Conservation (phyloP, 1,284 basidiomycete genomes). For the Ustilago shanxiensis region DNA sequence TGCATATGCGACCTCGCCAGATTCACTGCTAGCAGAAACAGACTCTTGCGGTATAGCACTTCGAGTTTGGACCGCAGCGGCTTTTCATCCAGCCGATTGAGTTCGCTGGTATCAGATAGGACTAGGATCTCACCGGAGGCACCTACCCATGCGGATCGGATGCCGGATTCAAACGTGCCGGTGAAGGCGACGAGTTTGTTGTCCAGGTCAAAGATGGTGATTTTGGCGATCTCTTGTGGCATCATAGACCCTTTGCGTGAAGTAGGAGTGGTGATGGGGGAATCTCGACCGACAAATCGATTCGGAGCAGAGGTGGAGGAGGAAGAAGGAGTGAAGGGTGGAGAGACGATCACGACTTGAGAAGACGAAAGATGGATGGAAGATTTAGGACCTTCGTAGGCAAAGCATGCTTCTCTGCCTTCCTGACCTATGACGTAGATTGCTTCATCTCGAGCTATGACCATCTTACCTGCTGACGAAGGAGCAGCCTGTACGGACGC, state of each 20-base stretch:
- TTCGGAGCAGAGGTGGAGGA: constrained; percentile 72
- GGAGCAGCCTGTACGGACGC: neutral
- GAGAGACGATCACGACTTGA: constrained; percentile 81
- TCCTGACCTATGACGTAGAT: constrained; percentile 88
- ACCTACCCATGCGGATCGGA: constrained; percentile 48
- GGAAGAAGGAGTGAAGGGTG: constrained; percentile 81
- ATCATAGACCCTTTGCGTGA: constrained; percentile 22
- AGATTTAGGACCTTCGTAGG: constrained; percentile 71
- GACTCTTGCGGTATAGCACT: constrained; percentile 60
- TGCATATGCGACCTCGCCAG: constrained; percentile 57
- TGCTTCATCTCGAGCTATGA: constrained; percentile 91
- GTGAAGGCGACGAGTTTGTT: constrained; percentile 88
- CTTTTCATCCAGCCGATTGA: constrained; percentile 59
- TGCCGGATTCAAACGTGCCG: constrained; percentile 57
- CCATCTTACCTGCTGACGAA: constrained; percentile 77
- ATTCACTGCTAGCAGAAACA: constrained; percentile 65
- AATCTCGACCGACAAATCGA: constrained; percentile 76
- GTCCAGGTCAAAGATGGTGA: constrained; percentile 91
- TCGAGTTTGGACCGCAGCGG: constrained; percentile 62
- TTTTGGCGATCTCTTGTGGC: constrained; percentile 74
- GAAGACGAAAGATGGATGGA: constrained; percentile 56
- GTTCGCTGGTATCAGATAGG: constrained; percentile 50
- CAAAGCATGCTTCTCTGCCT: constrained; percentile 86
- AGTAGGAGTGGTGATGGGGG: constrained; percentile 30
- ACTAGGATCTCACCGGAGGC: constrained; percentile 52